Evolutionary conservation across 768 basidiomycete species (phyloP).

Genomic region (Xerocomellus amylosporus): DNA sequence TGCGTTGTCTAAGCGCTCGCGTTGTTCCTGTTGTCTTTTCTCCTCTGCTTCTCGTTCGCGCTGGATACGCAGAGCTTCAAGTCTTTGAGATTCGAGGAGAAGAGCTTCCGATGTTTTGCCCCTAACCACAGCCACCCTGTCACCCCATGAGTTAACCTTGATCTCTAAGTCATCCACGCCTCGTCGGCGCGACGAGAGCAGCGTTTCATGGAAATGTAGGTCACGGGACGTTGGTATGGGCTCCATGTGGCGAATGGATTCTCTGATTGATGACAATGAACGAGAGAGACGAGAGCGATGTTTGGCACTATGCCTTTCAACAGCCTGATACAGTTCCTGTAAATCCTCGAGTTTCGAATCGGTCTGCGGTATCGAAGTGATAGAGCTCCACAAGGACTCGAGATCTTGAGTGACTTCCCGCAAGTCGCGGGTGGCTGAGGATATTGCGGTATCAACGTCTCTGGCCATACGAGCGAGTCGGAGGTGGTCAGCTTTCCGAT

Average conservation of each 20-base stretch:
- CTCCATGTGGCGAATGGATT: constrained; percentile 57
- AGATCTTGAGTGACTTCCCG: constrained; percentile 41
- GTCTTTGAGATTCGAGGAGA: constrained; percentile 41
- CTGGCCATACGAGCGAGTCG: constrained; percentile 53
- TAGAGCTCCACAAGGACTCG: constrained; percentile 34
- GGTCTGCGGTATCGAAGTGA: constrained; percentile 29
- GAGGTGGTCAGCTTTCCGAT: constrained; percentile 47
- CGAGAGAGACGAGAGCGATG: constrained; percentile 41
- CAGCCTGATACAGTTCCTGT: constrained; percentile 32
- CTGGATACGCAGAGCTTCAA: constrained; percentile 37
- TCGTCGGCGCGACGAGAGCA: constrained; percentile 49
- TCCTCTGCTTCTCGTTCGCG: constrained; percentile 29
- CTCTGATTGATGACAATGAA: constrained; percentile 53
- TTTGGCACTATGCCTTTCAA: constrained; percentile 36
- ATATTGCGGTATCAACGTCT: constrained; percentile 45
- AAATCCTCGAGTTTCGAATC: constrained; percentile 37
- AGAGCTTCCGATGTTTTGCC: constrained; percentile 39
- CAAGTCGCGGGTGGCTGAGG: constrained; percentile 38
- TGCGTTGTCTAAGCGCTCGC: constrained; percentile 33
- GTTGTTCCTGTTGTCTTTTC: constrained; percentile 17
- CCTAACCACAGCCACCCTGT: constrained; percentile 32
- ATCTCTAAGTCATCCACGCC: constrained; percentile 52
- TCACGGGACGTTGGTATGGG: constrained; percentile 42
- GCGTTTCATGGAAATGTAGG: constrained; percentile 41
- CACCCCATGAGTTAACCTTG: constrained; percentile 47